Conservation (phyloP, 2,329 filamentous ascomycete genomes). For the Fusarium xyrophilum region DNA sequence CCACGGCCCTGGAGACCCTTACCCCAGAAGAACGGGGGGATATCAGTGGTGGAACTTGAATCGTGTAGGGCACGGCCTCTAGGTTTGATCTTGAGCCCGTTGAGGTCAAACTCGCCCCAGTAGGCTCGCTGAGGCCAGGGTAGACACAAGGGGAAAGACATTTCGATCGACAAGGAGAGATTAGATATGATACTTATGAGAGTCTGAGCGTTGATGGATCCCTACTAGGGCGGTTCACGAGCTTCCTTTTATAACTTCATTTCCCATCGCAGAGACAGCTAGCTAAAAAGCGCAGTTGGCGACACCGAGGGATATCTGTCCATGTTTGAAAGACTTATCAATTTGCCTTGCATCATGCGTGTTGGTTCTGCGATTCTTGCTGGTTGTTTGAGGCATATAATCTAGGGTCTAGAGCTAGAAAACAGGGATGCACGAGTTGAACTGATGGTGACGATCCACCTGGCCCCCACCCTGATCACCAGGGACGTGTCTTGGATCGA, state of each 20-base stretch:
- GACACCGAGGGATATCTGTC: background rate
- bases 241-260: slow-evolving; percentile 19
- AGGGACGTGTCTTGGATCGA: background rate
- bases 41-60: background rate
- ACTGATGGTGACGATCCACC: background rate
- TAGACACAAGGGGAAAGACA: slow-evolving; percentile 28
- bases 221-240: slow-evolving; percentile 4
- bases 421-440: slow-evolving; percentile 10
- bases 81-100: slow-evolving; percentile 32
- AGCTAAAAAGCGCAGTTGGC: slow-evolving; percentile 6
- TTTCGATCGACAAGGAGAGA: slow-evolving; percentile 35
- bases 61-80: slow-evolving; percentile 9
- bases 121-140: slow-evolving; percentile 32
- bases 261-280: background rate
- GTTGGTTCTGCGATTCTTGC: slow-evolving; percentile 1
- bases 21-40: slow-evolving; percentile 32
- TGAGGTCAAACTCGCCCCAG: slow-evolving; percentile 37
- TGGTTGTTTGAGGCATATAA: slow-evolving; percentile 1
- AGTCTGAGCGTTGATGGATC: slow-evolving; percentile 31
- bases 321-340: background rate
- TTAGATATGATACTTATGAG: slow-evolving; percentile 6
- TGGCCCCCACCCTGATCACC: background rate
- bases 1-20: slow-evolving; percentile 30
- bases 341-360: background rate
- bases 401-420: slow-evolving; percentile 1